Conservation (phyloP, 2,329 filamentous ascomycete genomes). For the Pyrenochaeta sp. region DNA sequence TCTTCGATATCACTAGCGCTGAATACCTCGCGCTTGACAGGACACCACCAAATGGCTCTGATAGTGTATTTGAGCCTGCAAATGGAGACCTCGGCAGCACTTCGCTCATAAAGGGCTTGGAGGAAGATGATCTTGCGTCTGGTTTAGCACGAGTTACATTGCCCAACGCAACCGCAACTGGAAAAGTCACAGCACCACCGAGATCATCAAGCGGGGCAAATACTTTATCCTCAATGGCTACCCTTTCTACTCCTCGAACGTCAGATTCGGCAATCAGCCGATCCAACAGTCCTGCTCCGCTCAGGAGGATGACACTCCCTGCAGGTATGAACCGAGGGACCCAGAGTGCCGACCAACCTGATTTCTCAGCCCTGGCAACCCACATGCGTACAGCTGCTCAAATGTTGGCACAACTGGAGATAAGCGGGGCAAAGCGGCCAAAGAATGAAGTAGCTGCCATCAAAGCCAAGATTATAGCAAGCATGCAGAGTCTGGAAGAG, state of each 20-base stretch:
- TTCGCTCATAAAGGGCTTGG: constrained; percentile 68
- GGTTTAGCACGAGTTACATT: constrained; percentile 41
- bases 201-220: constrained; percentile 70
- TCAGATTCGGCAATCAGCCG: constrained; percentile 74
- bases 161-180: constrained; percentile 27
- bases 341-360: constrained; percentile 73
- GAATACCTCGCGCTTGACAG: constrained; percentile 58
- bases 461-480: constrained; percentile 85
- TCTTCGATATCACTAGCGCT: constrained; percentile 68
- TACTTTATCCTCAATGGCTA: constrained; percentile 67
- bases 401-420: constrained; percentile 84
- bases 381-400: constrained; percentile 89
- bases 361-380: constrained; percentile 82
- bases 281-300: constrained; percentile 70
- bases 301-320: constrained; percentile 67
- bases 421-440: constrained; percentile 80
- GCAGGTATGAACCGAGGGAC: constrained; percentile 56
- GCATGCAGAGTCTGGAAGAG: constrained; percentile 88
- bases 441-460: constrained; percentile 84
- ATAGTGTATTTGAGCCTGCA: constrained; percentile 85
- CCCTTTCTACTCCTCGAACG: constrained; percentile 71
- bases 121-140: constrained; percentile 53
- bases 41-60: constrained; percentile 57
- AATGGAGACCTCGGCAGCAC: constrained; percentile 81
- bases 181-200: constrained; percentile 56